Conservation (phyloP, 2,329 filamentous ascomycete species). For the Epichloe typhina region DNA sequence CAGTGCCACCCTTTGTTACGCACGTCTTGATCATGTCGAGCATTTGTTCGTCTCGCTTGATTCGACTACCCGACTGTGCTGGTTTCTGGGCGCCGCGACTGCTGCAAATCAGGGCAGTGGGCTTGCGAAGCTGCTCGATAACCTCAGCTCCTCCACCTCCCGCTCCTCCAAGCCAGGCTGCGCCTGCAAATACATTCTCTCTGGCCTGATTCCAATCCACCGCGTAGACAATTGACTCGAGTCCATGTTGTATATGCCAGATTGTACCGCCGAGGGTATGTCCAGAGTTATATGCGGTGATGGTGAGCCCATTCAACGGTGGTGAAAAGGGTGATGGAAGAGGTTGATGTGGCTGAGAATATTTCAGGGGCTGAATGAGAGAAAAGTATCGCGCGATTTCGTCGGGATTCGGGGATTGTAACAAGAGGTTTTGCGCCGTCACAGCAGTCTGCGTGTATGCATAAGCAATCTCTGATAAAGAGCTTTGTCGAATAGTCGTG, state of each 20-base stretch:
- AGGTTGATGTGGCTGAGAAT: conserved; percentile 90
- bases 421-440: conserved; percentile 40
- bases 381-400: conserved; percentile 91
- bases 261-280: conserved; percentile 94
- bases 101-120: conserved; percentile 87
- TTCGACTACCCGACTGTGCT: conserved; percentile 57
- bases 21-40: conserved; percentile 71
- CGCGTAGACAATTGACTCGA: conserved; percentile 94
- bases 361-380: conserved; percentile 83
- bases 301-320: conserved; percentile 77
- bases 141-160: conserved; percentile 75
- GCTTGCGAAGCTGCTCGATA: conserved; percentile 83
- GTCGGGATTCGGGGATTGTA: conserved; percentile 62
- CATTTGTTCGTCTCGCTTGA: conserved; percentile 74
- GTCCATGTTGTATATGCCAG: conserved; percentile 94
- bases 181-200: conserved; percentile 87
- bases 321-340: conserved; percentile 77
- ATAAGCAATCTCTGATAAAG: conserved; percentile 52
- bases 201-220: conserved; percentile 98
- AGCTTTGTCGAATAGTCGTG: conserved; percentile 62
- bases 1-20: conserved; percentile 71
- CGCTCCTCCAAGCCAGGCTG: conserved; percentile 80
- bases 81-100: conserved; percentile 64
- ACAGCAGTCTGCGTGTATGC: conserved; percentile 38
- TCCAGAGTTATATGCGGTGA: conserved; percentile 93